Percentiles rank a stretch among this genome's conserved stretches.
These are phyloP conservation scores for Zygosaccharomyces pseudobailii DNA, from an alignment of 1,139 yeast species.

Conservation along the genomic window DNA sequence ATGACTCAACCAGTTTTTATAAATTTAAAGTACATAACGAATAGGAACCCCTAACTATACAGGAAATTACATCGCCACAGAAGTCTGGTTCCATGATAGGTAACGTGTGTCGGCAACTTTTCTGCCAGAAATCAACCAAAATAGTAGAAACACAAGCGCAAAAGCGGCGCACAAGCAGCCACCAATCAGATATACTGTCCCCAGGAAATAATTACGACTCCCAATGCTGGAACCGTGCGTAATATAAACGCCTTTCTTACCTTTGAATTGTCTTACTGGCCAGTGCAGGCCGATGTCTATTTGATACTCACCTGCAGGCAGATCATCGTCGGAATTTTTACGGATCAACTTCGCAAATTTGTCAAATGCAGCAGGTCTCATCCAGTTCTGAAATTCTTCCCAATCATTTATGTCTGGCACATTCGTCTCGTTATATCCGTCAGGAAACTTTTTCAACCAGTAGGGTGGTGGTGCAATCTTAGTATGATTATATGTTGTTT, in stretches of 20 bases:
- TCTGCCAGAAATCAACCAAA: conserved; percentile 42
- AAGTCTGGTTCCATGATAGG: conserved; percentile 31
- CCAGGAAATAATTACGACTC: conserved; percentile 64
- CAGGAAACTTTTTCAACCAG: conserved; percentile 61
- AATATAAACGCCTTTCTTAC: conserved; percentile 60
- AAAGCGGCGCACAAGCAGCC: conserved; percentile 50
- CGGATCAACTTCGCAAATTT: conserved; percentile 63
- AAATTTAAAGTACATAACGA: background rate
- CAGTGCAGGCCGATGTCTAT: conserved; percentile 59
- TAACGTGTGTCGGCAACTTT: conserved; percentile 30
- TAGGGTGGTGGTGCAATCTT: conserved; percentile 76
- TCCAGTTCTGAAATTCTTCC: conserved; percentile 69
- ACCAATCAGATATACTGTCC: conserved; percentile 61
- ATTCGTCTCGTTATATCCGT: conserved; percentile 64
- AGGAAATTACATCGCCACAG: background rate
- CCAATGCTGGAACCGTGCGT: conserved; percentile 68
- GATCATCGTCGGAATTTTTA: conserved; percentile 45
- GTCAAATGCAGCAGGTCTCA: conserved; percentile 78
- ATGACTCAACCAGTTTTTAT: background rate
- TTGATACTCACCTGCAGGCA: conserved; percentile 56
- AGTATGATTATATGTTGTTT: conserved; percentile 51
- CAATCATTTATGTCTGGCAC: conserved; percentile 56
- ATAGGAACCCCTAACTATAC: background rate
- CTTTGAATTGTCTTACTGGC: conserved; percentile 65
- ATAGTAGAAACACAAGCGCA: conserved; percentile 44